Base-by-base conservation (phyloP, 108 stramenopile genomes). In the Fragilariopsis cylindrus region DNA sequence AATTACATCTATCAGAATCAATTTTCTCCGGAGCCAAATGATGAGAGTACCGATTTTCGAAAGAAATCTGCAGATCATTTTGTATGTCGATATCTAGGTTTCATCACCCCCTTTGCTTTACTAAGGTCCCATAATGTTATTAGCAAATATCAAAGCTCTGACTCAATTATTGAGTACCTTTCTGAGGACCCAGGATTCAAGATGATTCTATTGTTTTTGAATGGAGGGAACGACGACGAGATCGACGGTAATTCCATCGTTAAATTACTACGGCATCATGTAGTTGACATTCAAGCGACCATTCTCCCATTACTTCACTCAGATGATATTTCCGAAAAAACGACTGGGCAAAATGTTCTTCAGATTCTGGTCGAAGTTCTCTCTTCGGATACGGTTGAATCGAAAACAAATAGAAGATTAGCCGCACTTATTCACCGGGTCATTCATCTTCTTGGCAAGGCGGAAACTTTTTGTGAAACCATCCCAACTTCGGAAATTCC, bases 81-180 rank as follows among this genome's bases (percentile, higher is more conserved):
- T 62, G 19, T 65, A 13, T 49, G 39, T 15, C 79, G 69, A 53
- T 69, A 47, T 60, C 62, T 41, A 44, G 52, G 47, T 74, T 40
- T 71, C 45, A 69, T 69, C 43, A 64, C 74, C 45, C 75, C 64
- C 41, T 63, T 55, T 72, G 65, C 57, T 50, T 80, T 77, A 55
- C 65, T 70, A 43, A 11, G 73, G 4, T 39, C 18, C 21, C 18
- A 50, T 53, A 53, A 63, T 45, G 15, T 44, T 7, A 56, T 57
- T 43, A 44, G 4, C 0, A n/a, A 58, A 4, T 43, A n/a, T 13
- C 41, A 57, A 8, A 3, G 13, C 16, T 58, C 71, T 11, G 46
- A 41, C 30, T 8, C 58, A 3, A 57, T 47, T 46, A 9, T 41
- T 19, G 57, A 68, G 4, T 41, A 47, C 44, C 49, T 67, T 57